Conservation (phyloP, 2,329 filamentous ascomycete species). For the Eurotiales sp. region DNA sequence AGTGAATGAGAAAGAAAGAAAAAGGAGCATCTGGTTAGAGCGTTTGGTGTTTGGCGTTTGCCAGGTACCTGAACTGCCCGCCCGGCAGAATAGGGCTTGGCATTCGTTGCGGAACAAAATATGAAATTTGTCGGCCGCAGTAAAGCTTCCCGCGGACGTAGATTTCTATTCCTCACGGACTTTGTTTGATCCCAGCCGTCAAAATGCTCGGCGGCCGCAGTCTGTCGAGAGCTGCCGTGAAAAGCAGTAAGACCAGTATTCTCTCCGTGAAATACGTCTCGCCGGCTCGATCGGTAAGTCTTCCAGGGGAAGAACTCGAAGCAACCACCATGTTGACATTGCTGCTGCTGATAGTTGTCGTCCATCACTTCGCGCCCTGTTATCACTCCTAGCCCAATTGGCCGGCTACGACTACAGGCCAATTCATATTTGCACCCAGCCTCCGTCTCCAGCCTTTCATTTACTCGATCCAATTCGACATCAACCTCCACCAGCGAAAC, state of each 20-base stretch:
- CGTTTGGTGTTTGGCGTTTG: too few relatives aligned
- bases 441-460: slow-evolving; percentile 22
- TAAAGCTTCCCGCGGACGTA: not conserved
- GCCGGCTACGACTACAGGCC: slow-evolving; percentile 4
- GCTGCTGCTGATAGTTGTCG: slow-evolving; percentile 29
- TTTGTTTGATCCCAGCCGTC: slow-evolving; percentile 4
- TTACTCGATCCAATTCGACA: slow-evolving; percentile 38
- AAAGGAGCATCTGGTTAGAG: too few relatives aligned
- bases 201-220: slow-evolving; percentile 56
- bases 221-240: slow-evolving; percentile 46
- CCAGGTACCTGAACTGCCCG: slow-evolving; percentile 19
- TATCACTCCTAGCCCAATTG: slow-evolving; percentile 17
- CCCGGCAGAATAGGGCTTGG: slow-evolving; percentile 35
- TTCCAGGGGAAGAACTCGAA: not conserved
- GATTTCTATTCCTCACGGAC: not conserved
- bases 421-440: slow-evolving; percentile 15
- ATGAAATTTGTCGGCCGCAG: slow-evolving; percentile 11
- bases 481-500: slow-evolving; percentile 19
- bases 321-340: slow-evolving; percentile 13
- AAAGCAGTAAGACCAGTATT: slow-evolving; percentile 33
- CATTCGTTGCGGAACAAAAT: slow-evolving; percentile 18
- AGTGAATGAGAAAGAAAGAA: not conserved
- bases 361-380: slow-evolving; percentile 28
- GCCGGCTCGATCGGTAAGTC: slow-evolving; percentile 28
- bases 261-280: slow-evolving; percentile 28